Evolutionary conservation across 2,329 filamentous ascomycete genomes (phyloP).

Genomic region (Aspergillus pseudotamarii): DNA sequence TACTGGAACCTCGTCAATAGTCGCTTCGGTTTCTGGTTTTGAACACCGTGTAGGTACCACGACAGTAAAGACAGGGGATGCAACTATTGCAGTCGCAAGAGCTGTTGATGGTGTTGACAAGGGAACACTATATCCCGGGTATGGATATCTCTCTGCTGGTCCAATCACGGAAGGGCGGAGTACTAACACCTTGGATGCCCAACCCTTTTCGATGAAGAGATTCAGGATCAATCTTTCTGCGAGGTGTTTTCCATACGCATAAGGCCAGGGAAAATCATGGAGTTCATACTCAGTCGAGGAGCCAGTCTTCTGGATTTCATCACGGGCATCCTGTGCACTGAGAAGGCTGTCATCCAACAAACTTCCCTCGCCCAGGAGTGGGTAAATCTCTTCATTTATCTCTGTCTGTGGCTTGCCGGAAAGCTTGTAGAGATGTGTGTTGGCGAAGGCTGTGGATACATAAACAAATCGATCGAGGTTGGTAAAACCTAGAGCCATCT

Average conservation of each 20-base stretch:
- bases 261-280: constrained; percentile 15
- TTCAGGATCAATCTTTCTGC: constrained; percentile 11
- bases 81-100: constrained; percentile 10
- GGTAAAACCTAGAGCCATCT: background rate
- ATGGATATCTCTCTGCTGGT: constrained; percentile 25
- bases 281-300: constrained; percentile 6
- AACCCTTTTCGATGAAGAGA: background rate
- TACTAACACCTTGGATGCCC: constrained; percentile 8
- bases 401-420: constrained; percentile 5
- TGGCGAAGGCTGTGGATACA: constrained; percentile 21
- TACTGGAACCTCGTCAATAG: constrained; percentile 29
- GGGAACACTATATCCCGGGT: constrained; percentile 22
- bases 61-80: background rate
- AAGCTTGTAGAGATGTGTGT: constrained; percentile 13
- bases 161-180: constrained; percentile 28
- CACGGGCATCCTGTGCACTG: background rate
- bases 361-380: background rate
- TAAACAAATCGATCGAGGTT: constrained; percentile 18
- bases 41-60: constrained; percentile 20
- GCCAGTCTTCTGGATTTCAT: constrained; percentile 5
- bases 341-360: background rate
- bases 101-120: constrained; percentile 22
- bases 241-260: constrained; percentile 20
- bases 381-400: constrained; percentile 19
- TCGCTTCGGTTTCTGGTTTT: constrained; percentile 21